Base-by-base conservation (phyloP, 108 stramenopile species). In the Parmales sp. region DNA sequence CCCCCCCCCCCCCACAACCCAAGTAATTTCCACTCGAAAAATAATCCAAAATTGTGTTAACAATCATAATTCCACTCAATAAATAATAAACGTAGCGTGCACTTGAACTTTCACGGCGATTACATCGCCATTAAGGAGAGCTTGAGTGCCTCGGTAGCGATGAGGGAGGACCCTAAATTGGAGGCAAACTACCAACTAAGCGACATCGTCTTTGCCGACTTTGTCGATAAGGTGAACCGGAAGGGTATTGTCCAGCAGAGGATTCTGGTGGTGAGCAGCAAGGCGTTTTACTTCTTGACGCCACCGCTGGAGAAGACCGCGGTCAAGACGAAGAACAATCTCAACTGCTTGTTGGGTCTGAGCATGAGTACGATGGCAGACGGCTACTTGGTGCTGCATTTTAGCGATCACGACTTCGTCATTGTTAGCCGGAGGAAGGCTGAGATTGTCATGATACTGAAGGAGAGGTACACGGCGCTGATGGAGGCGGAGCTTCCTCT, bases 251-350 rank as follows among this genome's bases (percentile, higher is more conserved):
- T 60, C 3, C 54, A 60, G 54, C 31, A 60, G 54, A 26, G 54
- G 26, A 11, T 60, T 3, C 20, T 60, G 29, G 54, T 60, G 2
- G 36, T 60, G 7, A 60, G 31, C 2, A 34, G 31, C 29, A 60
- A 60, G 31, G 54, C 54, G 2, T 60, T 60, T 34, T 60, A 60
- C 54, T 60, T 60, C 54, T 60, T 60, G 31, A 60, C 54, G 31
- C 54, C 54, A 28, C 31, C 29, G 31, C 29, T 60, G 54, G 54
- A 60, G 54, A 60, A 60, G 54, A 34, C 54, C 26, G 31, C 31
- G 54, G 16, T 60, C 31, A 60, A 60, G 54, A 60, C 31, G 16
- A 13, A 28, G 13, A 60, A 60, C 20, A 11, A 28, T 2, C 28
- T 60, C 3, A 60, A 60, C 31, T 60, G 54, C 26, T 34, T 60